A percentile compares a stretch with the other conserved stretches of the same genome.
Evolutionary conservation across 768 basidiomycete genomes (phyloP).

Genomic region (Strobilomyces dryophilus): DNA sequence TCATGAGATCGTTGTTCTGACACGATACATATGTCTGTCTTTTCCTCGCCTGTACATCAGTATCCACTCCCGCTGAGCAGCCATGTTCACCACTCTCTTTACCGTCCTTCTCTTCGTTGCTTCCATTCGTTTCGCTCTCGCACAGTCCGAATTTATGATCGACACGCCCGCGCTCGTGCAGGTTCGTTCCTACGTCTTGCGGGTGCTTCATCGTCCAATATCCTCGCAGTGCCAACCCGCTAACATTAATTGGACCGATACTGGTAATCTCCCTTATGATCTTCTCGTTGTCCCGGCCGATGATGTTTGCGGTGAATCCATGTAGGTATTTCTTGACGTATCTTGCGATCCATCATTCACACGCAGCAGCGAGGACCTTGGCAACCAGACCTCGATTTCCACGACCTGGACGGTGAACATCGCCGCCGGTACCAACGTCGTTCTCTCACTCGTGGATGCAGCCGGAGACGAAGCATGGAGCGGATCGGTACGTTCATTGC

Average conservation of each 20-base stretch:
- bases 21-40: neutral
- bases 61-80: slow-evolving; percentile 15
- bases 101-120: slow-evolving; percentile 61
- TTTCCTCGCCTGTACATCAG: slow-evolving; percentile 18
- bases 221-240: slow-evolving; percentile 47
- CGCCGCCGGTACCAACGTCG: slow-evolving; percentile 43
- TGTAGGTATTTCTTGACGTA: slow-evolving; percentile 42
- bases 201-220: neutral
- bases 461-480: slow-evolving; percentile 65
- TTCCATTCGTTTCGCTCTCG: slow-evolving; percentile 48
- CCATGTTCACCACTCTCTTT: slow-evolving; percentile 82
- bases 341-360: slow-evolving; percentile 2
- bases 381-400: slow-evolving; percentile 44
- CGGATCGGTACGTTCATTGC: slow-evolving; percentile 40
- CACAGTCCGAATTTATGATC: slow-evolving; percentile 46
- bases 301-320: slow-evolving; percentile 53
- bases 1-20: slow-evolving; percentile 4
- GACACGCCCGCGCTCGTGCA: slow-evolving; percentile 49
- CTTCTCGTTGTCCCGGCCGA: slow-evolving; percentile 48
- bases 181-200: slow-evolving; percentile 33
- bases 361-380: slow-evolving; percentile 51
- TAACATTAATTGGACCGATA: slow-evolving; percentile 48
- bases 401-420: slow-evolving; percentile 40
- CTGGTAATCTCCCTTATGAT: slow-evolving; percentile 48
- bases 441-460: slow-evolving; percentile 52